phyloP scores from a whole-genome alignment of 306 rosid genomes.

The Carpinus fangiana region DNA sequence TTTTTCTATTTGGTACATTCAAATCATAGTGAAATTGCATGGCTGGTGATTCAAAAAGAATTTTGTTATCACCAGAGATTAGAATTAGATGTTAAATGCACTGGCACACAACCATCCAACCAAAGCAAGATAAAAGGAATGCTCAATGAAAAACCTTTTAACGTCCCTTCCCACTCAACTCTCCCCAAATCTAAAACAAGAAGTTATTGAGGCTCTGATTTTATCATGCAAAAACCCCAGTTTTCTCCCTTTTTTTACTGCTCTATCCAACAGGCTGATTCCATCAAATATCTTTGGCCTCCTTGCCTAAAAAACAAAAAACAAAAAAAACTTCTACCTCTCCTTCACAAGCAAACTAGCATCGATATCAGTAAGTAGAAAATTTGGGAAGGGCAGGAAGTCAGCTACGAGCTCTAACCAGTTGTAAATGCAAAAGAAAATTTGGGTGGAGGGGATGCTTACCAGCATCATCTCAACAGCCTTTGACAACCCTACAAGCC shows the following conservation, averaged over 20 bases:
- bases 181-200: not conserved
- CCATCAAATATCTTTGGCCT: not conserved
- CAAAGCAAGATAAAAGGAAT: constrained; percentile 2
- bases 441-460: constrained; percentile 13
- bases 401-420: constrained; percentile 18
- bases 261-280: not conserved
- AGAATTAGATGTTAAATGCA: not conserved
- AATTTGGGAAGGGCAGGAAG: not conserved
- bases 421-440: not conserved
- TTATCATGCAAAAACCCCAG: constrained; percentile 8
- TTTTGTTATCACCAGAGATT: not conserved
- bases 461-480: constrained; percentile 97
- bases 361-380: not conserved
- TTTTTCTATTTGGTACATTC: not conserved
- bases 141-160: not conserved
- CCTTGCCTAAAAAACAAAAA: not conserved
- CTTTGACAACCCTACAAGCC: constrained; percentile 80
- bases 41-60: not conserved
- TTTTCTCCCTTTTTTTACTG: constrained; percentile 9
- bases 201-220: not conserved
- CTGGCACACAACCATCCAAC: not conserved
- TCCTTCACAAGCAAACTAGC: not conserved
- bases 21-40: not conserved
- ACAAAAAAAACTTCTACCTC: not conserved
- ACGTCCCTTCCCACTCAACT: not conserved